Conservation (phyloP, 202 grass and related monocot species). For the Panicum virgatum region DNA sequence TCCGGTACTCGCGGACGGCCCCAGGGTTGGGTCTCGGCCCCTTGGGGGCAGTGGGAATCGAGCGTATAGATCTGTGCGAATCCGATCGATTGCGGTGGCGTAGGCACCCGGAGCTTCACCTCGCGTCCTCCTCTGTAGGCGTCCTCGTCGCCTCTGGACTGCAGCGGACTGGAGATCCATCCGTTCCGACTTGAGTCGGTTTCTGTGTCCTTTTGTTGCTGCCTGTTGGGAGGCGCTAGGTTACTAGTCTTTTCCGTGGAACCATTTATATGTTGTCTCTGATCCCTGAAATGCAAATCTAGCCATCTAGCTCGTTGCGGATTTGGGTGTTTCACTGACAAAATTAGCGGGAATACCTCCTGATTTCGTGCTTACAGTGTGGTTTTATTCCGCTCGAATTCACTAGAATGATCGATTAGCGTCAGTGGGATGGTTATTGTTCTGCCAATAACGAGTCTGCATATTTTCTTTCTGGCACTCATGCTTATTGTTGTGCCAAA, state of each 20-base stretch:
- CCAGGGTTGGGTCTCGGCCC: neutral
- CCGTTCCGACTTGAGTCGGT: neutral
- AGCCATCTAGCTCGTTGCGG: neutral
- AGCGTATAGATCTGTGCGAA: neutral
- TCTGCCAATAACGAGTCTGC: neutral
- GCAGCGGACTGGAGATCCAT: neutral
- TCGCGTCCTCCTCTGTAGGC: neutral
- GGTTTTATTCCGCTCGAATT: neutral
- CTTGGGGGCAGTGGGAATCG: neutral
- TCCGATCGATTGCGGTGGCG: neutral
- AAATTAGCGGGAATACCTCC: neutral
- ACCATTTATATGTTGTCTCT: neutral
- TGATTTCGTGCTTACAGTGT: neutral
- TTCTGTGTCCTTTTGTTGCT: neutral
- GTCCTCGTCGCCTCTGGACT: neutral
- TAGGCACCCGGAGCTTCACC: neutral
- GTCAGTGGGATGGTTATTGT: neutral
- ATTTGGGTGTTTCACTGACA: neutral
- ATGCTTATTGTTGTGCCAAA: neutral
- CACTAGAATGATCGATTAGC: neutral
- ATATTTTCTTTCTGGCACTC: neutral
- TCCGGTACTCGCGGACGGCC: constrained; percentile 17
- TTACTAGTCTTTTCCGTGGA: neutral
- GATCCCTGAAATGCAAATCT: neutral
- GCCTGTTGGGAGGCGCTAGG: neutral